Percentiles rank a stretch among this genome's conserved stretches.
Evolutionary conservation across 352 stramenopile species (phyloP).

Genomic region (Phytophthora melonis): DNA sequence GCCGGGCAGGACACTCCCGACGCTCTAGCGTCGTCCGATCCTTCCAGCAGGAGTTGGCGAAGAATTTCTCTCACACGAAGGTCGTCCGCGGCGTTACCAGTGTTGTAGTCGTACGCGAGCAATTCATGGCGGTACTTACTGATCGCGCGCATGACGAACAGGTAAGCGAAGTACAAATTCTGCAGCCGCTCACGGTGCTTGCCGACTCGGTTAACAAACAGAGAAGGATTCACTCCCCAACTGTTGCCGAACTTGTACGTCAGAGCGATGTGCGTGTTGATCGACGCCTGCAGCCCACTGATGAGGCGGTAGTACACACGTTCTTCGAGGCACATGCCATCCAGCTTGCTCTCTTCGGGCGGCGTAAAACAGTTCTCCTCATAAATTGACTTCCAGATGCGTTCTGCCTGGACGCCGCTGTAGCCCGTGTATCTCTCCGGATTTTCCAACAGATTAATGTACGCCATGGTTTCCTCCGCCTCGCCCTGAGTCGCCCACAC

Average conservation of each 20-base stretch:
- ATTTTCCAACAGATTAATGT: conserved; percentile 98
- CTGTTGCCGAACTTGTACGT: conserved; percentile 80
- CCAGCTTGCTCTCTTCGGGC: conserved; percentile 64
- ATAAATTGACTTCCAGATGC: conserved; percentile 98
- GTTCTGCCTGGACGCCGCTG: conserved; percentile 90
- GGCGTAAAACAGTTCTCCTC: conserved; percentile 97
- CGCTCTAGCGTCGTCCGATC: conserved; percentile 41
- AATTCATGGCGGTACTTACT: conserved; percentile 94
- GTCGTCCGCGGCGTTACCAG: conserved; percentile 92
- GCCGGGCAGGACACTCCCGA: conserved; percentile 60
- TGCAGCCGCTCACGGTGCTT: conserved; percentile 95
- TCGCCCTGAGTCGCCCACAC: conserved; percentile 70
- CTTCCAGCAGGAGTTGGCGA: conserved; percentile 69
- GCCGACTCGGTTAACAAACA: conserved; percentile 92
- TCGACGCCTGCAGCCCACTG: conserved; percentile 96
- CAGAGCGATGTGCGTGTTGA: conserved; percentile 94
- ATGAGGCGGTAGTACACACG: conserved; percentile 97
- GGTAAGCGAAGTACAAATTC: conserved; percentile 99
- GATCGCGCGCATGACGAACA: conserved; percentile 97
- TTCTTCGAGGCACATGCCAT: conserved; percentile 93
- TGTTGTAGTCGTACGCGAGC: conserved; percentile 95
- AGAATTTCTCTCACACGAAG: conserved; percentile 76
- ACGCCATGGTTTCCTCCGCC: conserved; percentile 78
- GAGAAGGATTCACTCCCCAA: conserved; percentile 79
- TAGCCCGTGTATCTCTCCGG: conserved; percentile 99